Evolutionary conservation across 2,329 filamentous ascomycete species (phyloP), one percentile per base, ranked within the genome.

Genomic region (Decorospora gaudefroyi): DNA sequence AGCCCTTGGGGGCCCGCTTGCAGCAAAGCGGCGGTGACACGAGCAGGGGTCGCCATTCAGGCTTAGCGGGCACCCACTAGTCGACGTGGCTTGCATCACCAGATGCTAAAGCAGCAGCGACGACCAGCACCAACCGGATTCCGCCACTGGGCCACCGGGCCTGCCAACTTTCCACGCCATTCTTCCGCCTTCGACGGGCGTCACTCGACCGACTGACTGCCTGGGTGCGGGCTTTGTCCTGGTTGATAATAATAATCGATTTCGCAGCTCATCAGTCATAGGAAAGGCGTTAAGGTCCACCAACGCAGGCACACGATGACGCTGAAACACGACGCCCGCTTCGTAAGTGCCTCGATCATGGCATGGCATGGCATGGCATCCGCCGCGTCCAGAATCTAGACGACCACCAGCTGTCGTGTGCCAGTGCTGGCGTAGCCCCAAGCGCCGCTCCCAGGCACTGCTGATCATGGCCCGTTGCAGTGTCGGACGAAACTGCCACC

Each of bases 251-350:
- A n/a, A n/a, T n/a, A n/a, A n/a, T n/a, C n/a, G n/a, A n/a, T n/a
- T n/a, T n/a, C n/a, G n/a, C n/a, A n/a, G n/a, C n/a, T n/a, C n/a
- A n/a, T n/a, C n/a, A n/a, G n/a, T n/a, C n/a, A n/a, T n/a, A 4
- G 10, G 23, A 21, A 12, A 18, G 36, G 15, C 27, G 18, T n/a
- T 10, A 27, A 5, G n/a, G 11, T 19, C 10, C n/a, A n/a, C 6
- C 10, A 10, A 23, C 21, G 21, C 6, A 23, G 6, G 21, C 6
- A 10, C 21, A 39, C 53, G 33, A 42, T 45, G 54, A 30, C 40
- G 30, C 51, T 61, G 58, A 61, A 61, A 61, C 58, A 57, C 31
- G n/a, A 40, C 37, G 53, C 55, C 40, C 54, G 57, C 58, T 44
- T 58, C 50, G 47, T 36, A 59, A 33, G n/a, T n/a, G n/a, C n/a